A percentile compares a stretch with the other conserved stretches of the same genome.
Evolutionary conservation across 306 rosid genomes (phyloP).

Genomic region (Vigna hirtella): DNA sequence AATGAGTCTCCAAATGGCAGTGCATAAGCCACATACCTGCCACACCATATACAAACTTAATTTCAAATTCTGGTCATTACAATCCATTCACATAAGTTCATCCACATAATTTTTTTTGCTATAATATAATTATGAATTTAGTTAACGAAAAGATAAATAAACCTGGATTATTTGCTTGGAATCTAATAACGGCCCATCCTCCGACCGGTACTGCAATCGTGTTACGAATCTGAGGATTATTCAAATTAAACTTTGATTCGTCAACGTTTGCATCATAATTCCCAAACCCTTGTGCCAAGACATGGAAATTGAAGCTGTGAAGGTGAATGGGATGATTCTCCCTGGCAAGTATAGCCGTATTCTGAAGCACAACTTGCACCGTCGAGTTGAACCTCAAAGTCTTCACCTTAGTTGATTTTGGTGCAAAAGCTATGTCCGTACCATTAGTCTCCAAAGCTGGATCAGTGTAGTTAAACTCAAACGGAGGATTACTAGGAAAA

Average conservation of each 20-base stretch:
- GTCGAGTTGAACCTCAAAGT: slow-evolving; percentile 62
- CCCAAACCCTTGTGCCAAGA: slow-evolving; percentile 73
- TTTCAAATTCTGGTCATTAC: no score
- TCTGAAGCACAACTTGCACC: slow-evolving; percentile 64
- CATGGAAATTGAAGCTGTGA: slow-evolving; percentile 67
- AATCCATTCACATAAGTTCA: no score
- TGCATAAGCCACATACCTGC: slow-evolving; percentile 63
- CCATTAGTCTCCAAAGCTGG: not conserved
- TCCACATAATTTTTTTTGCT: no score
- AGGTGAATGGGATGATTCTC: slow-evolving; percentile 73
- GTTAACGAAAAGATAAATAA: not conserved
- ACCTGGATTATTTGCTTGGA: slow-evolving; percentile 46
- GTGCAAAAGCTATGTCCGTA: slow-evolving; percentile 12
- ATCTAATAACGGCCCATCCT: slow-evolving; percentile 65
- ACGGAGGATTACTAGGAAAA: slow-evolving; percentile 58
- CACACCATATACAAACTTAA: not conserved
- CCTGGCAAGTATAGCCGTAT: slow-evolving; percentile 40
- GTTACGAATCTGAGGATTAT: slow-evolving; percentile 54
- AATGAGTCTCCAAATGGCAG: slow-evolving; percentile 63
- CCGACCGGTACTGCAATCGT: slow-evolving; percentile 58
- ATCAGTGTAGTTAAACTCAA: slow-evolving; percentile 52
- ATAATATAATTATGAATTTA: not conserved
- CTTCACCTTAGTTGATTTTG: slow-evolving; percentile 65
- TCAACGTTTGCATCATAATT: slow-evolving; percentile 49
- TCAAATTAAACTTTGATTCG: slow-evolving; percentile 47